Evolutionary conservation across 148 eudicot species (phyloP), one percentile per base, ranked within the genome.

Genomic region (Heliosperma pusillum): DNA sequence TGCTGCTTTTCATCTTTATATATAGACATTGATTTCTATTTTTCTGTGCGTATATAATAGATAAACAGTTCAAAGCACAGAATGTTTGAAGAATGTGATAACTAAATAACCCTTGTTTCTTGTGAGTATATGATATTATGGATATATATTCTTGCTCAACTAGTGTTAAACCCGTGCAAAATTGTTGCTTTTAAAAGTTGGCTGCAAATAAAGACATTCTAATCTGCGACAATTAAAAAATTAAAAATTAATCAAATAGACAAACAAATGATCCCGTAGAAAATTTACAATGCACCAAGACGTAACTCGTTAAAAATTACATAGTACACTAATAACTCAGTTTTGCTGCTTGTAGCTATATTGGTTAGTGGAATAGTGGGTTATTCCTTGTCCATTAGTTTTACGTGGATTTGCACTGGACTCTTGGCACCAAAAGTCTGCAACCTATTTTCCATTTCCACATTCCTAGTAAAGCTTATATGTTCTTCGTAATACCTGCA

Each of bases 401-500:
- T 33, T 33, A 33, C 40, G 5, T 33, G 40, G 40, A 3, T 33
- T 33, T 33, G 40, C 40, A 33, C 40, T 33, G 40, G 5, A 33
- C 40, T 33, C 40, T 33, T 33, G 40, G 40, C 40, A 33, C 40
- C 6, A 33, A 33, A 33, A 33, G 40, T 33, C 5, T 33, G 40
- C 40, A 33, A 7, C 40, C 40, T 33, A 7, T 4, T 33, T 30
- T 30, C 2, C 4, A 1, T 30, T 30, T 67, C 73, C 36, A 52
- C 6, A 53, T 66, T 24, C 25, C 74, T 44, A 55, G 65, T 24
- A 47, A 30, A 79, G 74, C 69, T 75, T 42, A 69, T 45, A 25
- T 69, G 64, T 64, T 67, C 42, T 7, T 10, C 7, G 22, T 79
- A 64, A 26, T 80, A 12, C 63, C 15, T 67, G 57, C 80, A 95